Evolutionary conservation across 2,329 filamentous ascomycete genomes (phyloP).

Genomic region (Knoxdaviesia capensis): DNA sequence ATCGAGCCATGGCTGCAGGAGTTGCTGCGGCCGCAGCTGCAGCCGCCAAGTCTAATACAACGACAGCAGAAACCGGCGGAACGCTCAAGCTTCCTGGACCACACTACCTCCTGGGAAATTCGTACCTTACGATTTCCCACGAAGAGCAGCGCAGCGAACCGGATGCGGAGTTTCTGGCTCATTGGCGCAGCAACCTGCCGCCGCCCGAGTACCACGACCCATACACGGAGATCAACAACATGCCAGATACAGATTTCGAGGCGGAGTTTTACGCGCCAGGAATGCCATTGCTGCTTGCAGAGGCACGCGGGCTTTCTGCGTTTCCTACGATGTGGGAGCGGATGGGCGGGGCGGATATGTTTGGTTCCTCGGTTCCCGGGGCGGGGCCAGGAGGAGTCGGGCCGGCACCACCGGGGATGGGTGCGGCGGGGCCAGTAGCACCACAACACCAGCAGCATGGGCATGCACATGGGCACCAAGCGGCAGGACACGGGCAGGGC

Average conservation of each 20-base stretch:
- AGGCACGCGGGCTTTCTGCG: conserved; percentile 6
- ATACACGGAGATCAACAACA: not conserved
- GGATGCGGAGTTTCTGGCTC: not conserved
- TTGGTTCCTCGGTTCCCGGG: too few relatives aligned
- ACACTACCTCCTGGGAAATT: conserved; percentile 2
- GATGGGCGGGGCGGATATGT: too few relatives aligned
- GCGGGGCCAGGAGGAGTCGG: too few relatives aligned
- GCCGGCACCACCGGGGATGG: too few relatives aligned
- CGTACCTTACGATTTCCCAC: not conserved
- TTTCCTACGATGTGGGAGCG: not conserved
- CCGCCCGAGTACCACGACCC: conserved; percentile 1
- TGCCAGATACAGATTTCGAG: conserved; percentile 2
- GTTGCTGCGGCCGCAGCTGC: not conserved
- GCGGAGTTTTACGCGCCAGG: conserved; percentile 5
- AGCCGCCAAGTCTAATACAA: conserved; percentile 1
- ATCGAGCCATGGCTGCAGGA: not conserved
- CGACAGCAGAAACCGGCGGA: not conserved
- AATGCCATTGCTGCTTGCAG: conserved; percentile 5
- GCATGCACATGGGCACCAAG: not conserved
- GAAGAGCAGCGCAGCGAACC: not conserved
- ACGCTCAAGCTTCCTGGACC: not conserved
- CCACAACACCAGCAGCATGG: not conserved
- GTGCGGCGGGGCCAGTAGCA: too few relatives aligned
- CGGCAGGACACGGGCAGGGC: too few relatives aligned
- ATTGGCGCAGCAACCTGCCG: not conserved